Evolutionary conservation across 768 basidiomycete genomes (phyloP).

Genomic region (Boletus sp.): DNA sequence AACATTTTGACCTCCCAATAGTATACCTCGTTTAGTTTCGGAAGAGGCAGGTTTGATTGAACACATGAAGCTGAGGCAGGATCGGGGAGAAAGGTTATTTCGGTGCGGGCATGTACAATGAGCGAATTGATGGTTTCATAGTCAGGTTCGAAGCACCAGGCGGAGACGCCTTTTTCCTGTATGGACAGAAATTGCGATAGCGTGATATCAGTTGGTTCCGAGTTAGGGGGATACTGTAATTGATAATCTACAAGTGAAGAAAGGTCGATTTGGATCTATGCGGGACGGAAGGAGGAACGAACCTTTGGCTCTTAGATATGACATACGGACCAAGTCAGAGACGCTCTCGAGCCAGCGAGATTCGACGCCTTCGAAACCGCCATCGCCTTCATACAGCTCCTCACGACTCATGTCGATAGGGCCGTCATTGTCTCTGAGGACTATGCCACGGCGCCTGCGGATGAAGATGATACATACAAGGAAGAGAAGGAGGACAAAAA

Average conservation of each 20-base stretch:
- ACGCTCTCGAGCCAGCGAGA: constrained; percentile 89
- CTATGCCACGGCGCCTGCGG: constrained; percentile 72
- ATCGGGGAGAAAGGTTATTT: constrained; percentile 97
- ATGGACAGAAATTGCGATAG: constrained; percentile 98
- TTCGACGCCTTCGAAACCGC: constrained; percentile 91
- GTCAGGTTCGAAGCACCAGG: constrained; percentile 99
- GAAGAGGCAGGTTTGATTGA: constrained; percentile 94
- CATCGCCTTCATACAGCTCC: constrained; percentile 87
- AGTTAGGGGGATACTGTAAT: constrained; percentile 89
- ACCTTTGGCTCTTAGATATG: constrained; percentile 90
- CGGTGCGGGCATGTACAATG: constrained; percentile 92
- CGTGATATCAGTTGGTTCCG: constrained; percentile 96
- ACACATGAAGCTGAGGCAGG: constrained; percentile 93
- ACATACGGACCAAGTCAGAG: constrained; percentile 58
- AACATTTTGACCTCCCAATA: constrained; percentile 99
- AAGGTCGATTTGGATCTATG: constrained; percentile 7
- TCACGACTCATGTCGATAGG: constrained; percentile 92
- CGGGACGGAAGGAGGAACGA: constrained; percentile 19
- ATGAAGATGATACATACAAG: constrained; percentile 86
- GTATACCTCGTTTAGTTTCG: constrained; percentile 98
- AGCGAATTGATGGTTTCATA: constrained; percentile 93
- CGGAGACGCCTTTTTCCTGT: constrained; percentile 98
- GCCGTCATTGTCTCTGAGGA: constrained; percentile 82
- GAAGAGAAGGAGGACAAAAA: constrained; percentile 90
- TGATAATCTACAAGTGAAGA: constrained; percentile 62